Conservation (phyloP, 129 eudicot genomes). For the Saposhnikovia divaricata region DNA sequence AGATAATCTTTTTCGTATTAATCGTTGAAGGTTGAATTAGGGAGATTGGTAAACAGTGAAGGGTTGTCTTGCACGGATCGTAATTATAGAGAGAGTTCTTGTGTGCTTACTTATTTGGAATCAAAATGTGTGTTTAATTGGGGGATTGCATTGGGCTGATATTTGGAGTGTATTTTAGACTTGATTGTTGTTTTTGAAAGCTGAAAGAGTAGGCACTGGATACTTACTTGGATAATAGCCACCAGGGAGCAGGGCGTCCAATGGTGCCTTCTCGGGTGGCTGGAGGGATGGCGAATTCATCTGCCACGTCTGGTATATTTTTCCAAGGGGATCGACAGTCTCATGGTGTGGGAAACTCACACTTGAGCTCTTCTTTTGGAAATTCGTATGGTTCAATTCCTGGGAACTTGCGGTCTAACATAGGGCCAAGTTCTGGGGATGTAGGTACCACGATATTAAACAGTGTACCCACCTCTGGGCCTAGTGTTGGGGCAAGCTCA, state of each 20-base stretch:
- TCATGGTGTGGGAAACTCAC: conserved; percentile 56
- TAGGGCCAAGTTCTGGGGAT: conserved; percentile 65
- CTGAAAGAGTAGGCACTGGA: conserved; percentile 50
- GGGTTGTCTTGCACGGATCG: background rate
- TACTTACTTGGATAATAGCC: conserved; percentile 57
- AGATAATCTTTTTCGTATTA: background rate
- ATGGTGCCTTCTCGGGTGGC: conserved; percentile 87
- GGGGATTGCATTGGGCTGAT: background rate
- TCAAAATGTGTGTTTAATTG: background rate
- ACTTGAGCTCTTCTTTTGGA: conserved; percentile 58
- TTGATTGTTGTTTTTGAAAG: conserved; percentile 2
- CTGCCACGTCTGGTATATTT: conserved; percentile 80
- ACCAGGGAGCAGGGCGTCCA: conserved; percentile 48
- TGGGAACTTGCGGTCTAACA: conserved; percentile 41
- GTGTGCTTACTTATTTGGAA: background rate
- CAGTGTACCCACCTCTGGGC: conserved; percentile 57
- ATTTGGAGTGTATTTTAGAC: background rate
- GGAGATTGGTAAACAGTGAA: background rate
- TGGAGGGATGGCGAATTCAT: conserved; percentile 71
- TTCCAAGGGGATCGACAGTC: conserved; percentile 77
- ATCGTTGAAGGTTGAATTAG: background rate
- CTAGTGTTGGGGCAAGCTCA: conserved; percentile 90
- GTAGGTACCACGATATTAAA: conserved; percentile 42
- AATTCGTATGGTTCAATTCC: conserved; percentile 50
- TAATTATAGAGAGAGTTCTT: background rate